A percentile compares a stretch with the other conserved stretches of the same genome.
phyloP scores from a whole-genome alignment of 331 rosid genomes.

The Acacia concinna region DNA sequence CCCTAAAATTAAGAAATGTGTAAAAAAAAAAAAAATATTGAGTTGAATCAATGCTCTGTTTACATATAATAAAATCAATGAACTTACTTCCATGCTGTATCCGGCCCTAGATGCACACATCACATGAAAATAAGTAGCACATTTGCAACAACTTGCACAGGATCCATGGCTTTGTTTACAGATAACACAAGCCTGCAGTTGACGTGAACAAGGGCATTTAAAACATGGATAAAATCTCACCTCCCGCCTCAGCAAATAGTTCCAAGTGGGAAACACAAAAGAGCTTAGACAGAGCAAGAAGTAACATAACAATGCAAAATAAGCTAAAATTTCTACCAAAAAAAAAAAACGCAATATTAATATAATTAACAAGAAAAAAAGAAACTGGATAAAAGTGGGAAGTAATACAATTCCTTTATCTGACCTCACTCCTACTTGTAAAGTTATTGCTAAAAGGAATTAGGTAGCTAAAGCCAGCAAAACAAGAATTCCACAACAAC shows the following conservation, averaged over 20 bases:
- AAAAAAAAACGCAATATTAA: background rate
- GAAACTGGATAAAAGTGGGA: background rate
- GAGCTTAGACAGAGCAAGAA: background rate
- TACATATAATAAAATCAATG: slow-evolving; percentile 25
- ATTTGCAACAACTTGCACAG: slow-evolving; percentile 86
- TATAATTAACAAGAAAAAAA: background rate
- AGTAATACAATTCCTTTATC: background rate
- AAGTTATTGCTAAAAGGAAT: background rate
- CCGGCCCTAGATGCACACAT: slow-evolving; percentile 94
- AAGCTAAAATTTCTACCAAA: background rate
- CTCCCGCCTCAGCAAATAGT: background rate
- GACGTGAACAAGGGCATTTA: slow-evolving; percentile 34
- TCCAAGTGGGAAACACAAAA: background rate
- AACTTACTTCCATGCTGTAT: slow-evolving; percentile 91
- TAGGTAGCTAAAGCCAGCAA: slow-evolving; percentile 27
- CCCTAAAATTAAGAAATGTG: background rate
- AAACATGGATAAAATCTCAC: background rate
- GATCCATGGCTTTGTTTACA: slow-evolving; percentile 95
- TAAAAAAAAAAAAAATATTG: background rate
- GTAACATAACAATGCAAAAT: background rate
- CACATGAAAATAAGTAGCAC: slow-evolving; percentile 83
- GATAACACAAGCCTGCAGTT: slow-evolving; percentile 76
- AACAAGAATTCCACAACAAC: slow-evolving; percentile 24
- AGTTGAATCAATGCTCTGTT: background rate
- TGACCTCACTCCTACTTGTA: background rate